Evolutionary conservation across 106 monocot genomes (phyloP), one percentile per base, ranked within the genome.

Genomic region (Dactylorhiza incarnata): DNA sequence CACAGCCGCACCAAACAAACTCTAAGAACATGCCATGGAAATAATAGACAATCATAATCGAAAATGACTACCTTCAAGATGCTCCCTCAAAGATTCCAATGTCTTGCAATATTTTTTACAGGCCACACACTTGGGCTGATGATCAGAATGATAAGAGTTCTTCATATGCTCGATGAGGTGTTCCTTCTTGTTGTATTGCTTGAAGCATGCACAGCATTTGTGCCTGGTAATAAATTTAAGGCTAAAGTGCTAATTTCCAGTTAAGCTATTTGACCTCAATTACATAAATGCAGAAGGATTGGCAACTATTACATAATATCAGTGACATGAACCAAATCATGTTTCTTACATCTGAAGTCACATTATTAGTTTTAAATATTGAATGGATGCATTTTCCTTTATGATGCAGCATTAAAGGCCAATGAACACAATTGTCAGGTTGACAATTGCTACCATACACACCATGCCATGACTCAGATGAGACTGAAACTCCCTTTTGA

Each of bases 51-150:
- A 46, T 5, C 13, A 24, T 24, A 48, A 37, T 74, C 53, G 1
- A 68, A 23, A 20, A 50, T 48, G 49, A 8, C 16, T 76, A 81
- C 81, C 81, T 74, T 58, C 29, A 45, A 81, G 75, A 55, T 81
- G 81, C 20, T 81, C 81, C 13, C 81, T 75, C 37, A 81, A 69
- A 46, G 81, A 81, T 54, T 81, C 80, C 25, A 81, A 59, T 44
- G 81, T 75, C 73, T 81, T 81, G 70, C 81, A 81, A 71, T 81
- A 17, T 48, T 81, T 81, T 70, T 81, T 71, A 71, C 81, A 81
- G 14, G 76, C 70, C 70, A 25, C 58, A 49, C 81, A 80, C 13
- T 55, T 76, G 24, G 81, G 75, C 45, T 76, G 56, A 76, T 81
- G 81, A 71, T 22, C 55, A 45, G 81, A 81, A 58, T 81, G 81